These are phyloP conservation scores for Cichorium intybus DNA, from an alignment of 140 eudicot genomes.

Conservation along the genomic window DNA sequence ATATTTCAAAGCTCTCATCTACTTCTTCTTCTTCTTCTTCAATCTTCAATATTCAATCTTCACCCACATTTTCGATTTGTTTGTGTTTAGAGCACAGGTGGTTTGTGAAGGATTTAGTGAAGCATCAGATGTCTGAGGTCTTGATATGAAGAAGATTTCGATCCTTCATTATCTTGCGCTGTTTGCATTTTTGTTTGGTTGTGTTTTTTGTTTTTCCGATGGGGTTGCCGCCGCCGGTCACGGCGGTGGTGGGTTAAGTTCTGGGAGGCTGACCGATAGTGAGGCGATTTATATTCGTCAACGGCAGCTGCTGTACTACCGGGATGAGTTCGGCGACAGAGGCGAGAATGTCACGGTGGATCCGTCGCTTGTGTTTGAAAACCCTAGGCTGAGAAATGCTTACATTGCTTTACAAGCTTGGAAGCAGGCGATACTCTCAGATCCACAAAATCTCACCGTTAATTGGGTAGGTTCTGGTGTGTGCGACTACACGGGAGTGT, in stretches of 20 bases:
- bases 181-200: neutral
- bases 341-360: slow-evolving; percentile 60
- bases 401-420: slow-evolving; percentile 45
- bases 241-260: slow-evolving; percentile 5
- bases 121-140: slow-evolving; percentile 48
- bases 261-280: slow-evolving; percentile 49
- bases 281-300: slow-evolving; percentile 47
- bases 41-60: neutral
- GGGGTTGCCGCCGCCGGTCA: slow-evolving; percentile 8
- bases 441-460: slow-evolving; percentile 34
- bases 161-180: neutral
- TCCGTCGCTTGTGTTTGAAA: slow-evolving; percentile 48
- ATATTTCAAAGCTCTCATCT: slow-evolving; percentile 14
- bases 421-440: slow-evolving; percentile 44
- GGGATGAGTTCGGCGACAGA: slow-evolving; percentile 64
- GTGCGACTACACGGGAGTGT: slow-evolving; percentile 34
- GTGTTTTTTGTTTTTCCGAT: slow-evolving; percentile 5
- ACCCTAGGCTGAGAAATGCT: slow-evolving; percentile 51
- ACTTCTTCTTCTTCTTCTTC: neutral
- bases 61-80: slow-evolving; percentile 6
- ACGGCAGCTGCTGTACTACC: slow-evolving; percentile 58
- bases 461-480: slow-evolving; percentile 40
- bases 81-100: neutral
- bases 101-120: neutral
- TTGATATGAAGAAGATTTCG: slow-evolving; percentile 46